These are phyloP conservation scores for Elongisporangium undulatum DNA, from an alignment of 352 stramenopile genomes.

Conservation along the genomic window DNA sequence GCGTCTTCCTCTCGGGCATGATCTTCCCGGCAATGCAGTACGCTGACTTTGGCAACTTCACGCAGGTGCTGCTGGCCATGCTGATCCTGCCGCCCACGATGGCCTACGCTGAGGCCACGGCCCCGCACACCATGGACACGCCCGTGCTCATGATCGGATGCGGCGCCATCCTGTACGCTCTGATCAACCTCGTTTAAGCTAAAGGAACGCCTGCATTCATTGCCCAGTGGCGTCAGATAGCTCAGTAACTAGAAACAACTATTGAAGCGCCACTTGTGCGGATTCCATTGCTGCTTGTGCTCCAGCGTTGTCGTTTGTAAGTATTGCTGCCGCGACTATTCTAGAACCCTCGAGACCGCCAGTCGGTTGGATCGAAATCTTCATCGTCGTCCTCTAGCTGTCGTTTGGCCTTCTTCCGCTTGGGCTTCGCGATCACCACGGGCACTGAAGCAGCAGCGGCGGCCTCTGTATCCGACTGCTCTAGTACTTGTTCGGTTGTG, in stretches of 20 bases:
- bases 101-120: conserved; percentile 80
- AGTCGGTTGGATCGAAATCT: conserved; percentile 39
- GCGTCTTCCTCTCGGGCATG: conserved; percentile 68
- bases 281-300: neutral
- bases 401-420: conserved; percentile 14
- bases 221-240: neutral
- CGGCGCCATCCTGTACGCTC: conserved; percentile 66
- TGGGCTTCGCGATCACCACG: conserved; percentile 22
- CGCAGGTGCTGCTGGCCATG: conserved; percentile 73
- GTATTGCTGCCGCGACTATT: neutral
- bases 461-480: conserved; percentile 9
- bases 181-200: conserved; percentile 41
- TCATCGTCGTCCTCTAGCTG: conserved; percentile 16
- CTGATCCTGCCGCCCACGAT: conserved; percentile 72
- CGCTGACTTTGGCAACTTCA: conserved; percentile 73
- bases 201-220: neutral
- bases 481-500: neutral
- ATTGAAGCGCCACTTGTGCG: neutral
- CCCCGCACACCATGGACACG: conserved; percentile 84
- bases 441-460: conserved; percentile 8
- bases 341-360: conserved; percentile 36
- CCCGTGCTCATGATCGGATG: conserved; percentile 80
- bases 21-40: conserved; percentile 78
- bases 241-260: neutral
- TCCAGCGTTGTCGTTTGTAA: neutral